Evolutionary conservation across 2,329 filamentous ascomycete genomes (phyloP).

Genomic region (Penicillium sclerotiorum): DNA sequence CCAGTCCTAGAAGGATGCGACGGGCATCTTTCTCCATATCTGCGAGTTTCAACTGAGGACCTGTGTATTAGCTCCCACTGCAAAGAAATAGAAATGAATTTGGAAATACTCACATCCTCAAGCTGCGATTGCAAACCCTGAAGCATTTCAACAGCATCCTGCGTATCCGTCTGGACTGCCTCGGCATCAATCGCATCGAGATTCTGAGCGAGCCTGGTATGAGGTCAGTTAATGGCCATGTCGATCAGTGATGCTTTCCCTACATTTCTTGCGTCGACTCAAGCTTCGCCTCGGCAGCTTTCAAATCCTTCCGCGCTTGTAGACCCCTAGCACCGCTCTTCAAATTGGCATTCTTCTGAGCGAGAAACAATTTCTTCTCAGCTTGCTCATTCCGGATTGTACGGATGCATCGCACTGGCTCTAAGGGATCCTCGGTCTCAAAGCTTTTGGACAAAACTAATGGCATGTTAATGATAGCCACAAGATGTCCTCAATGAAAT

Average conservation of each 20-base stretch:
- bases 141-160: constrained; percentile 70
- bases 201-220: constrained; percentile 50
- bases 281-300: constrained; percentile 68
- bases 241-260: constrained; percentile 20
- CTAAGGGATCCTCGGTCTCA: constrained; percentile 59
- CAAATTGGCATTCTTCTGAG: constrained; percentile 72
- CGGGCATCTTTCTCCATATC: constrained; percentile 68
- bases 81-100: neutral
- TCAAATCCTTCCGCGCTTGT: constrained; percentile 74
- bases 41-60: constrained; percentile 57
- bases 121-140: constrained; percentile 68
- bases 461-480: neutral
- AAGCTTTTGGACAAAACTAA: constrained; percentile 62
- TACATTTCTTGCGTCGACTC: constrained; percentile 59
- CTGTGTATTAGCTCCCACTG: constrained; percentile 19
- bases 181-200: constrained; percentile 60
- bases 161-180: constrained; percentile 64
- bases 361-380: constrained; percentile 65
- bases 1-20: constrained; percentile 68
- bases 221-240: neutral
- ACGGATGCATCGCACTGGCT: constrained; percentile 63
- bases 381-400: constrained; percentile 64
- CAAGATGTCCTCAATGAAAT: neutral
- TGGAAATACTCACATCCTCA: constrained; percentile 56
- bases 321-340: constrained; percentile 75